Evolutionary conservation across 2,329 filamentous ascomycete genomes (phyloP), one percentile per base, ranked within the genome.

Genomic region (Xylaria sp.): DNA sequence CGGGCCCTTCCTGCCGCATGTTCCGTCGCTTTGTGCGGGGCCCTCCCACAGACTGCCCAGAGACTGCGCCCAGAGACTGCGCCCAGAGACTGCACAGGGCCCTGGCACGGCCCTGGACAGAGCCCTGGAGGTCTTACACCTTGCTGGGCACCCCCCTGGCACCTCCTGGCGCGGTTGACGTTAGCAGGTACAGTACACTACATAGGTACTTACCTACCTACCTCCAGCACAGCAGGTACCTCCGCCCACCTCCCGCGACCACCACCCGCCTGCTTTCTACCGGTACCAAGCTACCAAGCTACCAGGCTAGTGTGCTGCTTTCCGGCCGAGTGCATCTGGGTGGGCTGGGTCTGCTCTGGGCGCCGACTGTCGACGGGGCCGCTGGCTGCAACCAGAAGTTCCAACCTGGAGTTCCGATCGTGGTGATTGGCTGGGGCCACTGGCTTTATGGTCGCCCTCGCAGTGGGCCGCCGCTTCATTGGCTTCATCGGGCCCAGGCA

Each of bases 1-100:
- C 58, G 61, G 61, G 31, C 29, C 53, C 58, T 63, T 53, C 53
- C 48, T 48, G 56, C 57, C 46, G 41, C 46, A 35, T 55, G 51
- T 51, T 56, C 60, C 60, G 55, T 44, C 31, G 19, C 21, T 31
- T 33, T 43, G 31, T 29, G 48, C 40, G 54, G 60, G 59, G 21
- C 29, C 19, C 11, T 53, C 44, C 13, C 19, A 29, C 37, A 31
- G 46, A 21, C 11, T 13, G 13, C 31, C 31, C 7, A 35, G 31
- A 35, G 7, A 7, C 31, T 35, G 7, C 31, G 13, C 31, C 31
- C 7, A 35, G 31, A 35, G 7, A 7, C 31, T 35, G 7, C 7
- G 13, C 31, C 31, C 31, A 35, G 31, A 35, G 13, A 13, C 7
- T 7, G 13, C 31, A 7, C 31, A 35, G 31, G 31, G n/a, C n/a